phyloP scores from a whole-genome alignment of 2,329 filamentous ascomycete species.

The Fusarium vanettenii region DNA sequence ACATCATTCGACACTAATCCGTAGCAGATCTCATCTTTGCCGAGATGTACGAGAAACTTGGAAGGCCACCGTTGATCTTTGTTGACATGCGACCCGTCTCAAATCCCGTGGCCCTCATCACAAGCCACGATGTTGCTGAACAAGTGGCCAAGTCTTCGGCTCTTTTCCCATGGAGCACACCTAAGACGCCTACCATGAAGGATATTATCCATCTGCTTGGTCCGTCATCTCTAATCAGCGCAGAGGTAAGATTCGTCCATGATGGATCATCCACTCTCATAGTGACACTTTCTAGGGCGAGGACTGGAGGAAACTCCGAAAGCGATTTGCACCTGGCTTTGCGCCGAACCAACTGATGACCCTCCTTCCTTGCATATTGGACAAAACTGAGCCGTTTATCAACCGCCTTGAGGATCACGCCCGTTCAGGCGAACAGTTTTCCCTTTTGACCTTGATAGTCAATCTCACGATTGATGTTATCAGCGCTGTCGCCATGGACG shows the following conservation, averaged over 20 bases:
- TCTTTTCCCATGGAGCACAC: not conserved
- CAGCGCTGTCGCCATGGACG: not conserved
- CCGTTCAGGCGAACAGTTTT: not conserved
- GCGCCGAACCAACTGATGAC: not conserved
- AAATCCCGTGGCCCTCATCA: conserved; percentile 48
- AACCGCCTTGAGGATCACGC: not conserved
- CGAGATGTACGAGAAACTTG: conserved; percentile 45
- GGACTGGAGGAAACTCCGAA: not conserved
- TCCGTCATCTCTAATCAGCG: not conserved
- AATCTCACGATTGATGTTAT: not conserved
- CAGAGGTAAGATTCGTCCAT: not conserved
- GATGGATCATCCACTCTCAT: not conserved
- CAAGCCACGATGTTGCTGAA: conserved; percentile 34
- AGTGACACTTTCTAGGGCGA: not conserved
- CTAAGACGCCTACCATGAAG: not conserved
- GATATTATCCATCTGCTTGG: not conserved
- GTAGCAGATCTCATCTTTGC: not conserved
- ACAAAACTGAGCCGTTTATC: not conserved
- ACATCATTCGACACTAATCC: not conserved
- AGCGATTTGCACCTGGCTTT: not conserved
- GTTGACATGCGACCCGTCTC: conserved; percentile 51
- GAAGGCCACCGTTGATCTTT: conserved; percentile 48
- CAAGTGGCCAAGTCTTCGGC: not conserved
- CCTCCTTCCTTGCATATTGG: not conserved
- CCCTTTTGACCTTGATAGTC: not conserved